Conservation (phyloP, 495 filamentous ascomycete species). For the Xylaria venustula region DNA sequence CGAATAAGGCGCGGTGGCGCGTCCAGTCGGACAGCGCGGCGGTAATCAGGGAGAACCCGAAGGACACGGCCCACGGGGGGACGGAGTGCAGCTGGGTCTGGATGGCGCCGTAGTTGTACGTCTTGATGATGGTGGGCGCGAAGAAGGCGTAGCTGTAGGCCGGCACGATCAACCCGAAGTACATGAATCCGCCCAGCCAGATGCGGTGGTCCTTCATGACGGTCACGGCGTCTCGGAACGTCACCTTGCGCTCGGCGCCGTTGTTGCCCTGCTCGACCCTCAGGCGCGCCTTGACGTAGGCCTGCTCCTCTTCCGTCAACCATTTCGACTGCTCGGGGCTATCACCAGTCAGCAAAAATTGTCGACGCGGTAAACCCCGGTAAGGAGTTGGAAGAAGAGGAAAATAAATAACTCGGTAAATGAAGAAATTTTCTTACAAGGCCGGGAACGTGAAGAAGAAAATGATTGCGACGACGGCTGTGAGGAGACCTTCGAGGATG, state of each 20-base stretch:
- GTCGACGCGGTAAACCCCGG: not conserved
- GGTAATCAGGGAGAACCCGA: constrained; percentile 70
- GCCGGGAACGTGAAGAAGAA: constrained; percentile 81
- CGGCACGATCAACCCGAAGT: constrained; percentile 83
- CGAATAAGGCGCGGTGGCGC: constrained; percentile 74
- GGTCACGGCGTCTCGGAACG: constrained; percentile 57
- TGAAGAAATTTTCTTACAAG: constrained; percentile 51
- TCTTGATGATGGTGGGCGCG: constrained; percentile 70
- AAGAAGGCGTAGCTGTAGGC: constrained; percentile 75
- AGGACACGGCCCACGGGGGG: constrained; percentile 83
- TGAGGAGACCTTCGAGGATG: constrained; percentile 71
- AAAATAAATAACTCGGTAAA: too few relatives aligned
- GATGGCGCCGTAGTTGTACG: constrained; percentile 65
- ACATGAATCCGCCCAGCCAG: constrained; percentile 78
- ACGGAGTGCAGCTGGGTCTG: constrained; percentile 78
- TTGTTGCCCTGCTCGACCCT: constrained; percentile 73
- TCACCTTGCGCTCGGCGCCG: constrained; percentile 65
- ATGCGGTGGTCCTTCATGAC: constrained; percentile 76
- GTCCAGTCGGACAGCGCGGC: constrained; percentile 66
- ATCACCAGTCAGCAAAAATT: not conserved
- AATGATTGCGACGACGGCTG: constrained; percentile 64
- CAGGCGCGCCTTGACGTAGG: constrained; percentile 71
- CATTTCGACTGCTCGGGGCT: constrained; percentile 60
- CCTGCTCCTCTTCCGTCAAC: constrained; percentile 73
- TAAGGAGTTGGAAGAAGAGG: not conserved